Evolutionary conservation across 2,329 filamentous ascomycete genomes (phyloP).

Genomic region (Pezicula carpinea): DNA sequence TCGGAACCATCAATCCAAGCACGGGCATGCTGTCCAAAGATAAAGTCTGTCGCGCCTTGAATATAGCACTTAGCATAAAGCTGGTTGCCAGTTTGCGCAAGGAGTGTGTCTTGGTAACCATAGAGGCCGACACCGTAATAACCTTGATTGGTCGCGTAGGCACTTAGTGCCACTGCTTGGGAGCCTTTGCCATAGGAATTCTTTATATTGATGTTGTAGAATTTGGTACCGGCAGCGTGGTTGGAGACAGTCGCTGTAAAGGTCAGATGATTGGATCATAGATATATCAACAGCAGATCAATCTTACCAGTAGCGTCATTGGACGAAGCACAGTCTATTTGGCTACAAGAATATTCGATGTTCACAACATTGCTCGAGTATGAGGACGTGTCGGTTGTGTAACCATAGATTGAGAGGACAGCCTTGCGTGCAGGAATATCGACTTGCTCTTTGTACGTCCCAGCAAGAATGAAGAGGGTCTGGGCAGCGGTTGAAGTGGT

Average conservation of each 20-base stretch:
- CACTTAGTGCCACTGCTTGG: conserved; percentile 45
- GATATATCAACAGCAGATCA: too few relatives aligned
- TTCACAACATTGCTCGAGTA: too few relatives aligned
- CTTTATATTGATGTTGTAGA: conserved; percentile 51
- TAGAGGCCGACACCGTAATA: conserved; percentile 50
- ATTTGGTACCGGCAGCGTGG: too few relatives aligned
- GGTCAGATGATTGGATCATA: too few relatives aligned
- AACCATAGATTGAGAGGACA: conserved; percentile 30
- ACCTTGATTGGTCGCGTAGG: conserved; percentile 41
- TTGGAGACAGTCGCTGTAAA: too few relatives aligned
- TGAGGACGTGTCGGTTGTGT: too few relatives aligned
- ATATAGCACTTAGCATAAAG: conserved; percentile 51
- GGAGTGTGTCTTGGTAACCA: conserved; percentile 50
- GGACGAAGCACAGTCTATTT: too few relatives aligned
- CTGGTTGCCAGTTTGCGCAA: conserved; percentile 43
- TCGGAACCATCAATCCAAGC: conserved; percentile 43
- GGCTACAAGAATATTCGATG: too few relatives aligned
- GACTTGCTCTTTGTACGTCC: conserved; percentile 54
- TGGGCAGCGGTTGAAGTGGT: conserved; percentile 38
- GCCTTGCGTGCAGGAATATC: conserved; percentile 42
- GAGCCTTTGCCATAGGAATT: conserved; percentile 38
- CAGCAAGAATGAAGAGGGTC: conserved; percentile 50
- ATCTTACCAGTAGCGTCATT: too few relatives aligned
- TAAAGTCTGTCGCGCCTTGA: conserved; percentile 51
- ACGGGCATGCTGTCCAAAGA: conserved; percentile 41